These are phyloP conservation scores for Yarrowia sp. DNA, from an alignment of 805 yeast species.

Conservation along the genomic window DNA sequence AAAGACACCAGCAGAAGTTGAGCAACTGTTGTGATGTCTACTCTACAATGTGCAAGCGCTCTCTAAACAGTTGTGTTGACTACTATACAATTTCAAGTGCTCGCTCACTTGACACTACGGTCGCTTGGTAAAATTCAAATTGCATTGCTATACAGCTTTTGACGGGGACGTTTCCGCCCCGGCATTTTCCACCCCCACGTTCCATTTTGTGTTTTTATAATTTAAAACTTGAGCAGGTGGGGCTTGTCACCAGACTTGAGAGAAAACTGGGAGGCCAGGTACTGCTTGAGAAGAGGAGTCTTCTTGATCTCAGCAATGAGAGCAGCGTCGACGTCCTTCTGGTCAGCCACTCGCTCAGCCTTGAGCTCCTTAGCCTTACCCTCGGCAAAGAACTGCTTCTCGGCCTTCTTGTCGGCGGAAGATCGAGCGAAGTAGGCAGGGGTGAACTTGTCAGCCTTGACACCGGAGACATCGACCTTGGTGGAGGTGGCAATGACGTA, in stretches of 20 bases:
- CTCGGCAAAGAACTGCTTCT: conserved; percentile 88
- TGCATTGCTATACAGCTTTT: conserved; percentile 39
- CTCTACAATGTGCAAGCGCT: too few relatives aligned
- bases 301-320: conserved; percentile 93
- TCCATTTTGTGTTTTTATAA: conserved; percentile 39
- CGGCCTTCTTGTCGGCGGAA: conserved; percentile 81
- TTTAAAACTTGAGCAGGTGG: conserved; percentile 95
- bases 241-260: conserved; percentile 98
- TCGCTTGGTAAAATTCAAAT: conserved; percentile 7
- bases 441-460: conserved; percentile 89
- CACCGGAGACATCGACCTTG: conserved; percentile 76
- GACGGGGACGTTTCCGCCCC: background rate
- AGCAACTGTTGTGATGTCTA: too few relatives aligned
- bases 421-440: conserved; percentile 97
- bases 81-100: too few relatives aligned
- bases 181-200: conserved; percentile 37
- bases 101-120: too few relatives aligned
- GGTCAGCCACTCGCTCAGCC: conserved; percentile 95
- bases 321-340: conserved; percentile 92
- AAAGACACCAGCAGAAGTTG: too few relatives aligned
- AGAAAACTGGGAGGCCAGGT: conserved; percentile 94
- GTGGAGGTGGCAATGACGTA: conserved; percentile 99
- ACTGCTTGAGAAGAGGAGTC: conserved; percentile 96
- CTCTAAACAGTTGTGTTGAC: too few relatives aligned
- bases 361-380: conserved; percentile 84